These are phyloP conservation scores for Cordyceps pruinosa DNA, from an alignment of 2,329 filamentous ascomycete genomes.

Conservation along the genomic window DNA sequence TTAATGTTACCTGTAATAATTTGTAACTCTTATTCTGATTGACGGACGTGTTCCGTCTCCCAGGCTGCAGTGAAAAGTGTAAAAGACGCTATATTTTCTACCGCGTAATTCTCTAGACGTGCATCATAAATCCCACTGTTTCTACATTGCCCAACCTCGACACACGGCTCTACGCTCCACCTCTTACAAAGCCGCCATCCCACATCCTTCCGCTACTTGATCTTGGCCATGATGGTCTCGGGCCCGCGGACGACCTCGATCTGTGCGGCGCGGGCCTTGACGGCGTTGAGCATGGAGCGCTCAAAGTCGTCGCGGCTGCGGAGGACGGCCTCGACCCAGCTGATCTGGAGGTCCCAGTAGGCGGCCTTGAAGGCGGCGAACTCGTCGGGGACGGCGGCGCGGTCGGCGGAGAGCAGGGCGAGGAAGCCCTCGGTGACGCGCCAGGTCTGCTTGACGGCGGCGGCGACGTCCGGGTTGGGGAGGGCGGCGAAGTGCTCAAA, in stretches of 20 bases:
- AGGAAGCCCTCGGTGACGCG: slow-evolving; percentile 81
- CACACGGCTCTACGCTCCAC: background rate
- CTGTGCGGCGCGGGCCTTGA: slow-evolving; percentile 84
- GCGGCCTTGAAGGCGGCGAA: slow-evolving; percentile 77
- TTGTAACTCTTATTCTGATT: background rate
- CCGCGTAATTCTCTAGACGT: background rate
- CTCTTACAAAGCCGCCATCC: background rate
- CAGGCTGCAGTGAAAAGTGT: background rate
- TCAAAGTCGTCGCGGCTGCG: slow-evolving; percentile 90
- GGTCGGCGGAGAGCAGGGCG: slow-evolving; percentile 70
- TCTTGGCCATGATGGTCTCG: slow-evolving; percentile 91
- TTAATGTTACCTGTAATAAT: background rate
- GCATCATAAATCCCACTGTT: background rate
- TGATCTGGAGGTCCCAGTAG: slow-evolving; percentile 92
- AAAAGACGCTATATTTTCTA: background rate
- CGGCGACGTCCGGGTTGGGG: slow-evolving; percentile 56
- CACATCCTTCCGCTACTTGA: slow-evolving; percentile 28
- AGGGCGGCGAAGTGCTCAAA: slow-evolving; percentile 81
- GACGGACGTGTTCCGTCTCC: background rate
- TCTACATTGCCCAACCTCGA: background rate
- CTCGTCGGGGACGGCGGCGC: slow-evolving; percentile 62
- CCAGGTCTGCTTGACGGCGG: slow-evolving; percentile 84
- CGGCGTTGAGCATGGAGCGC: slow-evolving; percentile 74
- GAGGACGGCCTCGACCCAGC: slow-evolving; percentile 91
- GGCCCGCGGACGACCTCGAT: slow-evolving; percentile 71